Percentiles rank a stretch among this genome's conserved stretches.
phyloP scores from a whole-genome alignment of 2,329 filamentous ascomycete genomes.

The Sporothrix sp. region DNA sequence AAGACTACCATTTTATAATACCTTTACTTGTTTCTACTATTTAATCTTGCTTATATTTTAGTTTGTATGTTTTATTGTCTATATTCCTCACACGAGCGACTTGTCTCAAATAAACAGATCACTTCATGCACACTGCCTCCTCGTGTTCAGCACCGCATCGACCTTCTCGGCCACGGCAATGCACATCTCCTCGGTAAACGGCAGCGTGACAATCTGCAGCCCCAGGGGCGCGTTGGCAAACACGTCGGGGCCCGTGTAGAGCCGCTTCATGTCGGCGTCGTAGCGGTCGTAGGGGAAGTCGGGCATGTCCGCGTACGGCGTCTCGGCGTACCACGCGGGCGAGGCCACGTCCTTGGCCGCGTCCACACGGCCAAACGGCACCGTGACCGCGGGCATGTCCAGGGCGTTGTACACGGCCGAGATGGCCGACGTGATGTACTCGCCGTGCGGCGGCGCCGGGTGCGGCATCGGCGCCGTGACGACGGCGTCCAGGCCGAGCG shows the following conservation, averaged over 20 bases:
- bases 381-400: background rate
- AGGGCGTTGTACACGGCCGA: background rate
- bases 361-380: background rate
- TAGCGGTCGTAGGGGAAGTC: background rate
- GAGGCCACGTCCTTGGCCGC: background rate
- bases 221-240: background rate
- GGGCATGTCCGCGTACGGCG: background rate
- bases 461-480: background rate
- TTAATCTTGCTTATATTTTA: too few relatives aligned
- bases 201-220: slow-evolving; percentile 4
- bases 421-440: slow-evolving; percentile 1
- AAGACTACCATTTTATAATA: too few relatives aligned
- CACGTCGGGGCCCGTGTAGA: background rate
- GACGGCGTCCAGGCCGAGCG: background rate
- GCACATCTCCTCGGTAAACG: slow-evolving; percentile 1
- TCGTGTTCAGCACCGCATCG: background rate
- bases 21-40: too few relatives aligned
- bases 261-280: background rate
- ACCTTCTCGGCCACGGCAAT: background rate
- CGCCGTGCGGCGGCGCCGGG: slow-evolving; percentile 3
- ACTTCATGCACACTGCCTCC: too few relatives aligned
- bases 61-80: too few relatives aligned
- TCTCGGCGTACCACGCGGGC: background rate
- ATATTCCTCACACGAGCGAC: too few relatives aligned
- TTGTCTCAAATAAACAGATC: too few relatives aligned